phyloP scores from a whole-genome alignment of 768 basidiomycete species.

The Amyloporia xantha region DNA sequence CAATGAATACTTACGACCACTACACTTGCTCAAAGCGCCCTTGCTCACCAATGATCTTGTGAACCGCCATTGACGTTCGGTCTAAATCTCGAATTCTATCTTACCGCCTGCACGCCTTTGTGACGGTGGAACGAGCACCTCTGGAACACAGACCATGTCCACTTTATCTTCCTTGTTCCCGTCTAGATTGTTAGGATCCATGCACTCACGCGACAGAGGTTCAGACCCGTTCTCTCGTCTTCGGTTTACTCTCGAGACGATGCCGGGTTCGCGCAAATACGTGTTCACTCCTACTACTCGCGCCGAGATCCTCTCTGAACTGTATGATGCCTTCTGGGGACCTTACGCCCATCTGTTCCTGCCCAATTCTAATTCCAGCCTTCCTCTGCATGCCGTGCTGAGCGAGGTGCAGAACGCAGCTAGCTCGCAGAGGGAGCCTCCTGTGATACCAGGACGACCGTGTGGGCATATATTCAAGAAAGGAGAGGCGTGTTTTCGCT shows the following conservation, averaged over 20 bases:
- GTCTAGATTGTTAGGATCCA: slow-evolving; percentile 46
- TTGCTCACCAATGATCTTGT: too few relatives aligned
- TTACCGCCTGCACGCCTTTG: neutral
- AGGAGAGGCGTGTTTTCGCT: slow-evolving; percentile 89
- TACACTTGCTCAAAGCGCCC: too few relatives aligned
- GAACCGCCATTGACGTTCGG: too few relatives aligned
- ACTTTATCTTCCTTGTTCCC: slow-evolving; percentile 38
- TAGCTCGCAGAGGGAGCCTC: slow-evolving; percentile 53
- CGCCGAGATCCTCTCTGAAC: slow-evolving; percentile 73
- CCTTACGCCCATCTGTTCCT: slow-evolving; percentile 67
- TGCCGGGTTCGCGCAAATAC: slow-evolving; percentile 76
- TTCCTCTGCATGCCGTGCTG: slow-evolving; percentile 58
- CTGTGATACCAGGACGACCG: slow-evolving; percentile 58
- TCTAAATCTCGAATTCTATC: too few relatives aligned
- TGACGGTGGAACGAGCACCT: too few relatives aligned
- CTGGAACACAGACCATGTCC: slow-evolving; percentile 27
- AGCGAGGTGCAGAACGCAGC: slow-evolving; percentile 62
- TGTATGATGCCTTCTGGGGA: slow-evolving; percentile 82
- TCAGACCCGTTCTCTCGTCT: slow-evolving; percentile 67
- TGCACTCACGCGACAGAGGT: slow-evolving; percentile 46
- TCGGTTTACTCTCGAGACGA: slow-evolving; percentile 70
- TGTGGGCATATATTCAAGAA: slow-evolving; percentile 86
- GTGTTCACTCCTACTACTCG: slow-evolving; percentile 68
- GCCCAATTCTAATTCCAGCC: slow-evolving; percentile 52
- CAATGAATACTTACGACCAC: too few relatives aligned